Evolutionary conservation across 768 basidiomycete genomes (phyloP).

Genomic region (Podaxis sp.): DNA sequence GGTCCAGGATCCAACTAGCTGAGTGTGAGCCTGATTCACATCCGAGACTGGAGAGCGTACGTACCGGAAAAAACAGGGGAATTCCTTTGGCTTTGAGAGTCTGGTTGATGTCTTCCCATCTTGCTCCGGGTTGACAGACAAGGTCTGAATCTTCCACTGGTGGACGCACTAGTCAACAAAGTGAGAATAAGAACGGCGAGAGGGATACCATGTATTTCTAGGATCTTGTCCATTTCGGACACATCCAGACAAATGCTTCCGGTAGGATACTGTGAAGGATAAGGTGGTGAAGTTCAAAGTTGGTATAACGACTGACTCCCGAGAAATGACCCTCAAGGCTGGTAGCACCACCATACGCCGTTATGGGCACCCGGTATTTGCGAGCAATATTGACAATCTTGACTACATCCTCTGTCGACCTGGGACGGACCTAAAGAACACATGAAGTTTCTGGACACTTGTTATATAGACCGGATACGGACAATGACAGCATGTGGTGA

Average conservation of each 20-base stretch:
- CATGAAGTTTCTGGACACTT: slow-evolving; percentile 18
- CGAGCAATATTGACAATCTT: slow-evolving; percentile 74
- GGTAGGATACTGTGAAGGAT: slow-evolving; percentile 34
- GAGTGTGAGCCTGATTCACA: neutral
- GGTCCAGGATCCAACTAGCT: slow-evolving; percentile 69
- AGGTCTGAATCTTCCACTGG: slow-evolving; percentile 73
- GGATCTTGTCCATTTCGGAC: slow-evolving; percentile 78
- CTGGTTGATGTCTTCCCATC: slow-evolving; percentile 79
- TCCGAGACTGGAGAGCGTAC: neutral
- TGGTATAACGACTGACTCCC: slow-evolving; percentile 46
- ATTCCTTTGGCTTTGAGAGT: slow-evolving; percentile 67
- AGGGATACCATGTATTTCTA: slow-evolving; percentile 66
- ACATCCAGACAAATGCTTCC: slow-evolving; percentile 85
- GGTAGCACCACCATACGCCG: slow-evolving; percentile 83
- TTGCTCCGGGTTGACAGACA: slow-evolving; percentile 71
- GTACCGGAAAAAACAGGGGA: slow-evolving; percentile 83
- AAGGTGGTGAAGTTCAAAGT: neutral
- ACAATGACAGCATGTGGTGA: slow-evolving; percentile 57
- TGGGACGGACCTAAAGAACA: slow-evolving; percentile 49
- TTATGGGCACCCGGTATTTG: slow-evolving; percentile 73
- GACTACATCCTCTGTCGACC: slow-evolving; percentile 80
- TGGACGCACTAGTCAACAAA: neutral
- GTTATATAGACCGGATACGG: slow-evolving; percentile 15
- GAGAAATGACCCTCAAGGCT: slow-evolving; percentile 86
- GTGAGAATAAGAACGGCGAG: neutral